Evolutionary conservation across 768 basidiomycete species (phyloP).

Genomic region (Kwoniella botswanensis): DNA sequence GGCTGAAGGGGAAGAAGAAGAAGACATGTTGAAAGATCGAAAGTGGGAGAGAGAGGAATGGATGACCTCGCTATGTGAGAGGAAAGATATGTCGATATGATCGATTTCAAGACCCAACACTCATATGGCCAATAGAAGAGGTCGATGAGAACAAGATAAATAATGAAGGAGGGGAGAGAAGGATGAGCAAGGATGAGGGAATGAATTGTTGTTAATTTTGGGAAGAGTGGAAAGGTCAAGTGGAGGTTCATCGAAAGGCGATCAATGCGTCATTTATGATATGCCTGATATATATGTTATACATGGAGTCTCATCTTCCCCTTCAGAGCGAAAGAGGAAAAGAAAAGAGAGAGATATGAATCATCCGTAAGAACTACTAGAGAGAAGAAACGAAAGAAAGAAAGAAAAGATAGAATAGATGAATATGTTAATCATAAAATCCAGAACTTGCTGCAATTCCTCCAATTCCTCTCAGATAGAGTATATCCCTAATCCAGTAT

Average conservation of each 20-base stretch:
- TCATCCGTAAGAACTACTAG: background rate
- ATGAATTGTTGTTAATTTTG: background rate
- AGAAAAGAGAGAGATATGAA: background rate
- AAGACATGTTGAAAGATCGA: background rate
- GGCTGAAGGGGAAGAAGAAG: background rate
- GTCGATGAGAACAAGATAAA: no score
- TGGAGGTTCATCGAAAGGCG: slow-evolving; percentile 12
- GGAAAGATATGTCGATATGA: background rate
- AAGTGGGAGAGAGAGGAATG: no score
- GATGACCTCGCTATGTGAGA: no score
- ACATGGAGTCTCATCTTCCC: background rate
- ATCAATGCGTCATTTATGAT: background rate
- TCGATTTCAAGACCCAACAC: background rate
- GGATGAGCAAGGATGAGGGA: background rate
- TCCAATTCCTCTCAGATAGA: no score
- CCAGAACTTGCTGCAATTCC: no score
- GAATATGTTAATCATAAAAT: no score
- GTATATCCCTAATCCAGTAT: no score
- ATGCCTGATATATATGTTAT: slow-evolving; percentile 3
- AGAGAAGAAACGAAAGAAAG: background rate
- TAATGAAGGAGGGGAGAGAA: slow-evolving; percentile 6
- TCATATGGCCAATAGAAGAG: no score
- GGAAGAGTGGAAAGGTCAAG: slow-evolving; percentile 24
- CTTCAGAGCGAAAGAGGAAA: background rate
- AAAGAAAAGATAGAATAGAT: slow-evolving; percentile 1